Evolutionary conservation across 2,329 filamentous ascomycete species (phyloP).

Genomic region (Diplocarpon rosae): DNA sequence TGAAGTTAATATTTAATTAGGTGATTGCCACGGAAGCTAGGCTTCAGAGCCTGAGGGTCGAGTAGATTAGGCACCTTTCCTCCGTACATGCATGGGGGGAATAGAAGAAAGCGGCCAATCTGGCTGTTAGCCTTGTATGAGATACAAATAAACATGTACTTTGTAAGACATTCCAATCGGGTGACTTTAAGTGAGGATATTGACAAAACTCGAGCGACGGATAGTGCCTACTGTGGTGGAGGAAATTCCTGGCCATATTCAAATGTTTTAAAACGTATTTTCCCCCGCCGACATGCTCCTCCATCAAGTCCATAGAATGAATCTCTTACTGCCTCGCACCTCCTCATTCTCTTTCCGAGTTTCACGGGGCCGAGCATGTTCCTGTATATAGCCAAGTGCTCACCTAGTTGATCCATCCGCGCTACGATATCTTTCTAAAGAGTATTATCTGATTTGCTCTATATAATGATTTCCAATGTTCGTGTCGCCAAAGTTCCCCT

Average conservation of each 20-base stretch:
- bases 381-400: too few species aligned
- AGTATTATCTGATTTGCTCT: too few species aligned
- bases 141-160: neutral
- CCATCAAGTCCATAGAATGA: too few species aligned
- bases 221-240: neutral
- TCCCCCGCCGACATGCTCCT: too few species aligned
- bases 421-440: too few species aligned
- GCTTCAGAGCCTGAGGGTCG: constrained; percentile 75
- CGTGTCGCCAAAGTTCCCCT: too few species aligned
- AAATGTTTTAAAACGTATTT: too few species aligned
- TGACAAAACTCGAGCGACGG: neutral
- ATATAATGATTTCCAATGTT: too few species aligned
- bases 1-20: constrained; percentile 32
- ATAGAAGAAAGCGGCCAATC: neutral
- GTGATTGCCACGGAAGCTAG: constrained; percentile 85
- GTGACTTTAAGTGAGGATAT: neutral
- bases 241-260: neutral
- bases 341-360: too few species aligned
- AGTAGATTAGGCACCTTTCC: constrained; percentile 38
- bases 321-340: too few species aligned
- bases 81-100: constrained; percentile 20
- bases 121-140: neutral
- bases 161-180: neutral
- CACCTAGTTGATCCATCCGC: too few species aligned
- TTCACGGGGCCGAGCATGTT: too few species aligned